phyloP scores from a whole-genome alignment of 495 filamentous ascomycete species.

The Sporormia fimetaria region DNA sequence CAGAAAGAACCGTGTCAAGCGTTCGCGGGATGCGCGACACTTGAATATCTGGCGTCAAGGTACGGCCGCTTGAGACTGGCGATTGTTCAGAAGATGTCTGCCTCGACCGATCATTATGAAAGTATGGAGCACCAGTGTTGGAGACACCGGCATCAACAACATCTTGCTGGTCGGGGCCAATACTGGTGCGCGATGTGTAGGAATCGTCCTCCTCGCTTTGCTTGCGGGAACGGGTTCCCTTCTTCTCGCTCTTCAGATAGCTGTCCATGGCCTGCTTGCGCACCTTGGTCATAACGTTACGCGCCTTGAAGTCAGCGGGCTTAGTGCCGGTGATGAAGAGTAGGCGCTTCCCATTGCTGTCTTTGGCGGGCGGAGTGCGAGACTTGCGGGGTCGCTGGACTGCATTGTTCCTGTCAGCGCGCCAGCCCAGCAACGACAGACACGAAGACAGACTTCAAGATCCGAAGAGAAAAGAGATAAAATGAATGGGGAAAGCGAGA shows the following conservation, averaged over 20 bases:
- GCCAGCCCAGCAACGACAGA: not conserved
- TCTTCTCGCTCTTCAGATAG: slow-evolving; percentile 15
- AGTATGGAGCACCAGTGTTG: slow-evolving; percentile 3
- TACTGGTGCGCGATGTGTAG: not conserved
- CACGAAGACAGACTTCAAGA: slow-evolving; percentile 6
- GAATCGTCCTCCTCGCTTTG: slow-evolving; percentile 9
- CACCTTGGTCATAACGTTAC: slow-evolving; percentile 19
- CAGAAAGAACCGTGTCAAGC: slow-evolving; percentile 5
- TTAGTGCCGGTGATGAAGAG: slow-evolving; percentile 22
- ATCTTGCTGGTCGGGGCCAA: slow-evolving; percentile 5
- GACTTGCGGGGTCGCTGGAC: not conserved
- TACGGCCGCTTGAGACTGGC: not conserved
- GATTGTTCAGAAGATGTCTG: slow-evolving; percentile 2
- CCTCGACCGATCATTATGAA: not conserved
- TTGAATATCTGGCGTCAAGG: not conserved
- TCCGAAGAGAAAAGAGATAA: not conserved
- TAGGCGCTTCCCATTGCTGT: slow-evolving; percentile 4
- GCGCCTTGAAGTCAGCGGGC: slow-evolving; percentile 16
- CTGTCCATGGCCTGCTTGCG: slow-evolving; percentile 24
- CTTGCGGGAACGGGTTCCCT: not conserved
- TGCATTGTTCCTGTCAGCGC: slow-evolving; percentile 3
- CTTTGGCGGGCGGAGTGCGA: slow-evolving; percentile 3
- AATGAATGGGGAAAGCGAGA: not conserved
- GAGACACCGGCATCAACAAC: not conserved
- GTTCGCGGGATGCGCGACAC: not conserved